Evolutionary conservation across 768 basidiomycete genomes (phyloP).

Genomic region (Rhodosporidiobolus odoratus): DNA sequence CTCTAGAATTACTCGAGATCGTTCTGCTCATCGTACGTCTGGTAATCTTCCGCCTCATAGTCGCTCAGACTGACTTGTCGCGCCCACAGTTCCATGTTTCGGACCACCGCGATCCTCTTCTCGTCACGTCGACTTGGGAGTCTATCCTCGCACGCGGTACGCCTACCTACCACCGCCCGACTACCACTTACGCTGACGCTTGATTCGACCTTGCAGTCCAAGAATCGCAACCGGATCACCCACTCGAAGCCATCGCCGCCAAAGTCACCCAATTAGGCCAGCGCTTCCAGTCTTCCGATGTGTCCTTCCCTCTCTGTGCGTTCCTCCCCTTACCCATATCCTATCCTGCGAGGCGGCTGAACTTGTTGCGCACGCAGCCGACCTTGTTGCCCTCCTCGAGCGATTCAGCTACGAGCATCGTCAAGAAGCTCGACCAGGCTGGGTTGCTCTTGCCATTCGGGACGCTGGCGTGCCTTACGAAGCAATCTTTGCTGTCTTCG

Average conservation of each 20-base stretch:
- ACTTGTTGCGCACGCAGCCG: slow-evolving; percentile 52
- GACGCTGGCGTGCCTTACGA: slow-evolving; percentile 75
- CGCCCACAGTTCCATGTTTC: slow-evolving; percentile 65
- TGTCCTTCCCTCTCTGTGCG: slow-evolving; percentile 81
- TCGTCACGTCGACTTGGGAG: slow-evolving; percentile 82
- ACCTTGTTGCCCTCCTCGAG: slow-evolving; percentile 68
- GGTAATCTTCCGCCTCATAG: neutral
- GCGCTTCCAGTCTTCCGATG: slow-evolving; percentile 83
- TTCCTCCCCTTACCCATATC: slow-evolving; percentile 9
- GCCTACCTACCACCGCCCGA: slow-evolving; percentile 67
- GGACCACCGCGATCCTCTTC: slow-evolving; percentile 76
- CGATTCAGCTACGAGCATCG: slow-evolving; percentile 63
- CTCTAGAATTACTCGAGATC: slow-evolving; percentile 73
- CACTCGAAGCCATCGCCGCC: slow-evolving; percentile 61
- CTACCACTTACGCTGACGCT: slow-evolving; percentile 63
- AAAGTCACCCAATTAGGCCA: slow-evolving; percentile 69
- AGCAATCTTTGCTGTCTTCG: slow-evolving; percentile 78
- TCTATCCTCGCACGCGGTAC: slow-evolving; percentile 74
- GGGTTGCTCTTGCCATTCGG: slow-evolving; percentile 71
- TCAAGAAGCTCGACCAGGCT: slow-evolving; percentile 62
- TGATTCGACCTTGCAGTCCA: slow-evolving; percentile 2
- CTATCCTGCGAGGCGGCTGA: neutral
- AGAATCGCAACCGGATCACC: slow-evolving; percentile 42
- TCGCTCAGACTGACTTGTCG: neutral
- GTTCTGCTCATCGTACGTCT: slow-evolving; percentile 64